Evolutionary conservation across 1,139 yeast genomes (phyloP).

Genomic region (Yamadazyma dendronema): DNA sequence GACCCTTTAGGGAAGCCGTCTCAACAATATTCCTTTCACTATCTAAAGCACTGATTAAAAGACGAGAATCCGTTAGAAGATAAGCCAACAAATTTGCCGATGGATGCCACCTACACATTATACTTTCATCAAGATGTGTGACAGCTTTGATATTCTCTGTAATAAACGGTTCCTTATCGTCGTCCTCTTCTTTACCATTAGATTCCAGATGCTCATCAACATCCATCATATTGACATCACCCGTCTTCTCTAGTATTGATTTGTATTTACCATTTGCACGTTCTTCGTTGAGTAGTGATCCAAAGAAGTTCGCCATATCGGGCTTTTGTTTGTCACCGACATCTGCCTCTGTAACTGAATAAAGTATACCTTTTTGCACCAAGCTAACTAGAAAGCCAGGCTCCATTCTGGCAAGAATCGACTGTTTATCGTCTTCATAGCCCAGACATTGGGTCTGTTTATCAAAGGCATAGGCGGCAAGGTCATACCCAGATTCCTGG

Average conservation of each 20-base stretch:
- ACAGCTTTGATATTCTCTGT: constrained; percentile 24
- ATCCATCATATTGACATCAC: constrained; percentile 7
- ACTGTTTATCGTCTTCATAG: constrained; percentile 50
- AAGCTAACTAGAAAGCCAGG: constrained; percentile 78
- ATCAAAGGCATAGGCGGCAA: constrained; percentile 79
- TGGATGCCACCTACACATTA: constrained; percentile 43
- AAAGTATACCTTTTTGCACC: constrained; percentile 83
- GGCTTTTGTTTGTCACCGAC: constrained; percentile 12
- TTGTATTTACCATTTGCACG: constrained; percentile 6
- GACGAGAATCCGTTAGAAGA: constrained; percentile 34
- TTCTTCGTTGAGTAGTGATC: constrained; percentile 29
- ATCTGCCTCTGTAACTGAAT: constrained; percentile 41
- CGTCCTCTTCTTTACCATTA: constrained; percentile 4
- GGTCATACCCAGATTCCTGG: constrained; percentile 81
- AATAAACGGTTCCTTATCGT: constrained; percentile 14
- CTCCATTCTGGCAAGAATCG: constrained; percentile 46
- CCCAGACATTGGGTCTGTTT: constrained; percentile 66
- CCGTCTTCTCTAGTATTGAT: constrained; percentile 2
- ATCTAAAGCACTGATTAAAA: constrained; percentile 35
- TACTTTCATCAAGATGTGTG: constrained; percentile 26
- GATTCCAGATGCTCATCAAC: constrained; percentile 5
- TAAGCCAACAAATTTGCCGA: constrained; percentile 36
- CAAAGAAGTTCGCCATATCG: constrained; percentile 27
- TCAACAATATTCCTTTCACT: constrained; percentile 32
- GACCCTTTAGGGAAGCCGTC: constrained; percentile 35